A percentile compares a stretch with the other conserved stretches of the same genome.
Conservation (phyloP, 768 basidiomycete genomes). For the Hortiboletus campestris region DNA sequence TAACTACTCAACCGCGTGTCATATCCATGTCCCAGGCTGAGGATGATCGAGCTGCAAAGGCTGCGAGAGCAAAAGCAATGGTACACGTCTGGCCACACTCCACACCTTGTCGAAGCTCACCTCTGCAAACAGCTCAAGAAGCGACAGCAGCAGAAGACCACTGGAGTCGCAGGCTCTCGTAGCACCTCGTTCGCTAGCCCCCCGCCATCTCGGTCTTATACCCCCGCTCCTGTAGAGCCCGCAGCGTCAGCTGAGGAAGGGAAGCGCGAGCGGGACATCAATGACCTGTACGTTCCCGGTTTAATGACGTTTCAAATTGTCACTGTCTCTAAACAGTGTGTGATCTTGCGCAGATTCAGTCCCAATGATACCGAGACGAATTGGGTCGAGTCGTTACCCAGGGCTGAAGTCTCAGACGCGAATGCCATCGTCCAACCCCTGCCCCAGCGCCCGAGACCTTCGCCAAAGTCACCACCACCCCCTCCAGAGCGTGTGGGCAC, state of each 20-base stretch:
- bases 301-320: not conserved
- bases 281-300: conserved; percentile 57
- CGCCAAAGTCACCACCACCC: conserved; percentile 17
- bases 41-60: conserved; percentile 74
- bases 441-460: conserved; percentile 19
- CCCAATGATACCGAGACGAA: conserved; percentile 43
- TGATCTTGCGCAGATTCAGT: conserved; percentile 39
- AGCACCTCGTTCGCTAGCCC: conserved; percentile 39
- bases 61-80: conserved; percentile 82
- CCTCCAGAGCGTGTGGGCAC: conserved; percentile 9
- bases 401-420: conserved; percentile 33
- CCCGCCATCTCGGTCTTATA: conserved; percentile 48
- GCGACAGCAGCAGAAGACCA: conserved; percentile 68
- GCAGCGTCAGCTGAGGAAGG: conserved; percentile 36
- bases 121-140: conserved; percentile 64
- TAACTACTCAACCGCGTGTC: conserved; percentile 4
- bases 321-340: conserved; percentile 7
- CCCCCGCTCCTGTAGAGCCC: conserved; percentile 48
- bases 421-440: conserved; percentile 35
- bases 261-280: conserved; percentile 46
- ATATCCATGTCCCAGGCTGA: conserved; percentile 46
- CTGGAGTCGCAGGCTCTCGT: conserved; percentile 34
- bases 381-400: conserved; percentile 64
- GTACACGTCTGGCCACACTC: conserved; percentile 39
- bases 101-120: not conserved